Conservation (phyloP, 495 filamentous ascomycete genomes). For the Penicillium samsonianum region DNA sequence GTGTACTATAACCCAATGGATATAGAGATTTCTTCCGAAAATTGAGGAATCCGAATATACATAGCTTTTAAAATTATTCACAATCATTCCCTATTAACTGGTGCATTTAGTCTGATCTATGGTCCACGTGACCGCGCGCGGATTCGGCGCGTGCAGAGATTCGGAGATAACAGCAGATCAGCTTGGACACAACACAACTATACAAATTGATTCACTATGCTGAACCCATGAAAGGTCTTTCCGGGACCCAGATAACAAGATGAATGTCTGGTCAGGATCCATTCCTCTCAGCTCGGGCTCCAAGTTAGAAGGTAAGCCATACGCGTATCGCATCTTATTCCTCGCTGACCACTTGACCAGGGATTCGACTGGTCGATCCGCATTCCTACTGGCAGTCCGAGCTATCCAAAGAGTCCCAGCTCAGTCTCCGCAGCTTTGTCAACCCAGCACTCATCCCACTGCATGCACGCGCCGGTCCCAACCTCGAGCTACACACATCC, state of each 20-base stretch:
- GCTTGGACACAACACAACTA: background rate
- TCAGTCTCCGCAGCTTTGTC: constrained; percentile 47
- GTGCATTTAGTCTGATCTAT: background rate
- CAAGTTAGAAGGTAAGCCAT: constrained; percentile 38
- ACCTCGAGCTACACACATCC: constrained; percentile 46
- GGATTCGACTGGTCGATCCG: constrained; percentile 41
- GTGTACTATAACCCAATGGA: constrained; percentile 29
- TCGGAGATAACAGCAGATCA: constrained; percentile 12
- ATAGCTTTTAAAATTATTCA: background rate
- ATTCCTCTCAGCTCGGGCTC: constrained; percentile 33
- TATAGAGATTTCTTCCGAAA: constrained; percentile 25
- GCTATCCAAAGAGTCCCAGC: constrained; percentile 37
- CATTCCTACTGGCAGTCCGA: constrained; percentile 43
- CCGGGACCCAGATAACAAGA: constrained; percentile 20
- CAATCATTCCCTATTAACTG: background rate
- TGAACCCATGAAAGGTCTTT: background rate
- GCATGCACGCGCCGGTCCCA: constrained; percentile 52
- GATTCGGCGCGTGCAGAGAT: constrained; percentile 14
- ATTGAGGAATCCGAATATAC: background rate
- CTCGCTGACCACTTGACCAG: constrained; percentile 28
- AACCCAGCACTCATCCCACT: constrained; percentile 51
- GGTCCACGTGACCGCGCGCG: constrained; percentile 20
- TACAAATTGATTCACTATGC: constrained; percentile 1
- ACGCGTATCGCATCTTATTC: constrained; percentile 11
- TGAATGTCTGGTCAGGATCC: constrained; percentile 45